phyloP scores from a whole-genome alignment of 306 rosid genomes.

The Sesbania bispinosa region DNA sequence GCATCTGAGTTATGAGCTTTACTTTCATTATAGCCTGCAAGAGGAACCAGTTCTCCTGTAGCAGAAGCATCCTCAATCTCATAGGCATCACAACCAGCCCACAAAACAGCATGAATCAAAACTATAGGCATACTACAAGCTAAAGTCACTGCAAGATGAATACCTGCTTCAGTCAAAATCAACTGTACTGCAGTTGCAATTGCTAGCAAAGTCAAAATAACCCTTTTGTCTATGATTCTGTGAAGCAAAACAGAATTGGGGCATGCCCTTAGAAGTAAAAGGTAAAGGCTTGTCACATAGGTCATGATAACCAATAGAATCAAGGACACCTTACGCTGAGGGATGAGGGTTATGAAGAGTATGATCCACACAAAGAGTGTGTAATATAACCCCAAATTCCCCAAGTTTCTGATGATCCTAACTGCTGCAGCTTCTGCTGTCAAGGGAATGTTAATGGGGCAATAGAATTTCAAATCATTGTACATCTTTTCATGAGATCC shows the following conservation, averaged over 20 bases:
- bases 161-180: slow-evolving; percentile 40
- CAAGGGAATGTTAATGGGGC: slow-evolving; percentile 47
- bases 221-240: slow-evolving; percentile 34
- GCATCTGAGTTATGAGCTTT: not conserved
- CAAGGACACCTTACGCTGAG: slow-evolving; percentile 42
- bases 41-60: slow-evolving; percentile 39
- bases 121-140: slow-evolving; percentile 38
- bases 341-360: slow-evolving; percentile 62
- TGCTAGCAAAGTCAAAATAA: slow-evolving; percentile 40
- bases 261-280: slow-evolving; percentile 29
- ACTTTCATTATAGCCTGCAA: not conserved
- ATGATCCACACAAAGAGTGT: slow-evolving; percentile 55
- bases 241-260: slow-evolving; percentile 48
- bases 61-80: slow-evolving; percentile 27
- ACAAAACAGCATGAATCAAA: slow-evolving; percentile 62
- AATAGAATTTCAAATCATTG: slow-evolving; percentile 20
- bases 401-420: slow-evolving; percentile 40
- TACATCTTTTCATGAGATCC: slow-evolving; percentile 14
- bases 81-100: slow-evolving; percentile 35
- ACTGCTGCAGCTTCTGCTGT: slow-evolving; percentile 48
- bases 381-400: slow-evolving; percentile 42
- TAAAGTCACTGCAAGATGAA: slow-evolving; percentile 46
- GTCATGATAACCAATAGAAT: slow-evolving; percentile 50
- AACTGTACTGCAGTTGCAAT: slow-evolving; percentile 44
- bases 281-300: slow-evolving; percentile 40